A percentile compares a stretch with the other conserved stretches of the same genome.
phyloP scores from a whole-genome alignment of 345 rosid species.

The Microthlaspi erraticum region DNA sequence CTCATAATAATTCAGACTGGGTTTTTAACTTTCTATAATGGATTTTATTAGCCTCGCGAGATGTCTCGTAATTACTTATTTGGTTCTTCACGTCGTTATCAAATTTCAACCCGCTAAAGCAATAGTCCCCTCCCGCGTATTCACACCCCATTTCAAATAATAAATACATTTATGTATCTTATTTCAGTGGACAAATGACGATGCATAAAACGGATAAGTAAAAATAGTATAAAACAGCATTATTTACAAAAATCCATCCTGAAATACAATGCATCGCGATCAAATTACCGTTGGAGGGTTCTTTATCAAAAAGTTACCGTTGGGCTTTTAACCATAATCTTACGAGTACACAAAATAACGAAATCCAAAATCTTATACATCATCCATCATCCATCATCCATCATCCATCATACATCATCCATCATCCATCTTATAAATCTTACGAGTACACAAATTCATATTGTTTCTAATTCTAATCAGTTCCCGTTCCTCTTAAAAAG shows the following conservation, averaged over 20 bases:
- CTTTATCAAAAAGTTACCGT: too few species aligned
- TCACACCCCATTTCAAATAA: conserved; percentile 23
- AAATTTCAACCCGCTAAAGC: conserved; percentile 33
- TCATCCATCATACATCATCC: too few species aligned
- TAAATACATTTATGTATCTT: not conserved
- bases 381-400: too few species aligned
- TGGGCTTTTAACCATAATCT: too few species aligned
- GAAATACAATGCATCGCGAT: too few species aligned
- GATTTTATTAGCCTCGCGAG: not conserved
- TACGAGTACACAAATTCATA: too few species aligned
- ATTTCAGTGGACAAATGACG: not conserved
- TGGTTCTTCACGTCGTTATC: conserved; percentile 38
- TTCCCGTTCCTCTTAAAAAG: too few species aligned
- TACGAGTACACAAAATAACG: not conserved
- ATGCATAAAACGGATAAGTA: not conserved
- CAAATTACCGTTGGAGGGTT: too few species aligned
- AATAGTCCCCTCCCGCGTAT: conserved; percentile 28
- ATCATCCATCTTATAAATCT: too few species aligned
- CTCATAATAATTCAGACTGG: not conserved
- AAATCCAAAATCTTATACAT: not conserved
- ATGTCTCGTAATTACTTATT: conserved; percentile 16
- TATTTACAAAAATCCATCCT: not conserved
- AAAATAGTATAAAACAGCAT: not conserved
- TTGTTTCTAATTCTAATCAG: too few species aligned
- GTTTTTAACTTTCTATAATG: not conserved